These are phyloP conservation scores for Patellifolia procumbens DNA, from an alignment of 179 eudicot genomes.

Conservation along the genomic window DNA sequence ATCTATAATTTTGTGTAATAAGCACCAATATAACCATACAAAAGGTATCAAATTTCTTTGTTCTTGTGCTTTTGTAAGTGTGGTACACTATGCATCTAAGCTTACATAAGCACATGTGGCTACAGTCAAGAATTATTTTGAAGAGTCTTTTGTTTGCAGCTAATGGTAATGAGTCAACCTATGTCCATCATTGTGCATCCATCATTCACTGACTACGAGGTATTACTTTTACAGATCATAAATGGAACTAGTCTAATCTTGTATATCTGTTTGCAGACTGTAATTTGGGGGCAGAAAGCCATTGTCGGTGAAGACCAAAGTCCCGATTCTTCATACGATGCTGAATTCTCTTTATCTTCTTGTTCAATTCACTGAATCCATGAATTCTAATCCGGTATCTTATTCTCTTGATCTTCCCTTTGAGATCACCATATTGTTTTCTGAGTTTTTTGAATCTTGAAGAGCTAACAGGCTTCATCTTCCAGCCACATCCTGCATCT, in stretches of 20 bases:
- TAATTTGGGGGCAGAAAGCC: constrained; percentile 51
- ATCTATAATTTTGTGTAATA: not conserved
- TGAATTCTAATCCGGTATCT: constrained; percentile 64
- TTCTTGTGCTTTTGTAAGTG: not conserved
- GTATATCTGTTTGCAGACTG: constrained; percentile 49
- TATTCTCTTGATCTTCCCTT: constrained; percentile 53
- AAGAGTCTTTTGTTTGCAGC: not conserved
- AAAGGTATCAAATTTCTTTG: not conserved
- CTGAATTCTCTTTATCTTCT: constrained; percentile 62
- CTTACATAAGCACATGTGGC: not conserved
- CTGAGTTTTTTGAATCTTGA: constrained; percentile 43
- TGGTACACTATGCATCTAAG: not conserved
- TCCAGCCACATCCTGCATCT: constrained; percentile 57
- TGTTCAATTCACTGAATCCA: constrained; percentile 48
- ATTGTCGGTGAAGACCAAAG: constrained; percentile 50
- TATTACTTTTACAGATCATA: not conserved
- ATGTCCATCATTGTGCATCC: constrained; percentile 1
- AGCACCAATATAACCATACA: not conserved
- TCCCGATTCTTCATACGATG: constrained; percentile 61
- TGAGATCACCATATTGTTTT: constrained; percentile 38
- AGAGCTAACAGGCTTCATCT: constrained; percentile 44
- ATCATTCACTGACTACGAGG: not conserved
- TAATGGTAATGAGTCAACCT: constrained; percentile 8
- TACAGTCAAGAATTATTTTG: not conserved
- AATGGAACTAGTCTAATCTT: constrained; percentile 44